Evolutionary conservation across 2,329 filamentous ascomycete genomes (phyloP).

Genomic region (Emmonsiellopsis sp.): DNA sequence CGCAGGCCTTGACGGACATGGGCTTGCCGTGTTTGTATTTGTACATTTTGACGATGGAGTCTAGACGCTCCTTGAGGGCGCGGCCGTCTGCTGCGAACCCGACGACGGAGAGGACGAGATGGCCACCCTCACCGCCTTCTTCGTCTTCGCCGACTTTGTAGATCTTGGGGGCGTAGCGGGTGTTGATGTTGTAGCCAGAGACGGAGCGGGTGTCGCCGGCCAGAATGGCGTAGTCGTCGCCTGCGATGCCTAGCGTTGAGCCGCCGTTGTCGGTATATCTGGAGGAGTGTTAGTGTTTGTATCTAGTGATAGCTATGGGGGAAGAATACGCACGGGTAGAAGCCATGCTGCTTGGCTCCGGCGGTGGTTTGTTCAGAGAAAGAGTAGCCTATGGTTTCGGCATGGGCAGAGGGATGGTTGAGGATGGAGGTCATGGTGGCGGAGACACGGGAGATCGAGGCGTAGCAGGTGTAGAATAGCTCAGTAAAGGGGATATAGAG

Average conservation of each 20-base stretch:
- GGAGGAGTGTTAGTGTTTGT: background rate
- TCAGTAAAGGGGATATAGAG: background rate
- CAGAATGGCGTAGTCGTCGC: slow-evolving; percentile 89
- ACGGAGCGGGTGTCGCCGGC: slow-evolving; percentile 95
- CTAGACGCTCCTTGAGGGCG: slow-evolving; percentile 85
- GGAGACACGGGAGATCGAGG: background rate
- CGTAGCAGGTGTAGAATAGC: background rate
- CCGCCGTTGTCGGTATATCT: slow-evolving; percentile 95
- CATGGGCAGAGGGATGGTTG: slow-evolving; percentile 39
- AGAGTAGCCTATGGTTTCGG: slow-evolving; percentile 50
- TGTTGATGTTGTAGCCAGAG: slow-evolving; percentile 98
- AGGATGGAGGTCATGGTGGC: slow-evolving; percentile 47
- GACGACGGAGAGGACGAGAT: slow-evolving; percentile 84
- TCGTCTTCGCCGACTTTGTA: slow-evolving; percentile 94
- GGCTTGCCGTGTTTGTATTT: slow-evolving; percentile 95
- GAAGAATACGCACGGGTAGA: slow-evolving; percentile 67
- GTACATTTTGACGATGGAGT: slow-evolving; percentile 97
- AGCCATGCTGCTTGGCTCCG: slow-evolving; percentile 61
- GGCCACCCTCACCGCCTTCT: slow-evolving; percentile 72
- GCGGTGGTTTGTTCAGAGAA: slow-evolving; percentile 45
- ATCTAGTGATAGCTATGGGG: background rate
- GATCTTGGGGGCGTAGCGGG: slow-evolving; percentile 86
- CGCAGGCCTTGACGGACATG: slow-evolving; percentile 89
- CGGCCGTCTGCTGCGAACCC: slow-evolving; percentile 93
- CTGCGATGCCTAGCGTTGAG: slow-evolving; percentile 88